Conservation (phyloP, 768 basidiomycete genomes). For the Suillus subalutaceus region DNA sequence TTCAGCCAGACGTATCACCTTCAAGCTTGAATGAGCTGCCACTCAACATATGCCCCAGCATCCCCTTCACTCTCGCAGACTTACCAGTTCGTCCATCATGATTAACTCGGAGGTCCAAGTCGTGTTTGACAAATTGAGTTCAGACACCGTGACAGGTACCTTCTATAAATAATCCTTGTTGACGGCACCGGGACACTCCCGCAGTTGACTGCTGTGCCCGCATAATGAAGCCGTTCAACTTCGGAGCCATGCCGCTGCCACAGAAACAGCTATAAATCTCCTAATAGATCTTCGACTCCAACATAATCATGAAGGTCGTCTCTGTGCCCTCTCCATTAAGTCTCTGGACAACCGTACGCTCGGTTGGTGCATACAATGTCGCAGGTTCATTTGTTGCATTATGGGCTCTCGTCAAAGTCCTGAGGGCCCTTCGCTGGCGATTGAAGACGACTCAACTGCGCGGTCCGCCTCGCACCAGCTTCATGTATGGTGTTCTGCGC, state of each 20-base stretch:
- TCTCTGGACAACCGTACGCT: background rate
- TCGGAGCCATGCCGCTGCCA: background rate
- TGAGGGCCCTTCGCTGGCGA: conserved; percentile 3
- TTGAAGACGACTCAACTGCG: conserved; percentile 18
- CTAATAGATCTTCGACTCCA: background rate
- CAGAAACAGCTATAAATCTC: background rate
- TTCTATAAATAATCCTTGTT: background rate
- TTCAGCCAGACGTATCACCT: background rate
- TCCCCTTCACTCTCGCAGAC: background rate
- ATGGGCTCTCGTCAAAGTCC: conserved; percentile 12
- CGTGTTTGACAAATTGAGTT: background rate
- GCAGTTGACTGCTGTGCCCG: background rate
- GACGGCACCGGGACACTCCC: background rate
- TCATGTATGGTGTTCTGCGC: conserved; percentile 22
- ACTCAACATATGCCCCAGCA: background rate
- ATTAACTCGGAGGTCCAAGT: background rate
- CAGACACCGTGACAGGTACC: background rate
- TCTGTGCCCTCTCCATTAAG: background rate
- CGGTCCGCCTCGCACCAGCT: conserved; percentile 23
- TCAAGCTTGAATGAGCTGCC: background rate
- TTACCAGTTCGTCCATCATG: background rate
- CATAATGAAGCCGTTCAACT: background rate
- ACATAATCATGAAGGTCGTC: background rate
- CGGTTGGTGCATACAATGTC: background rate
- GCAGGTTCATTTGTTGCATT: background rate